Evolutionary conservation across 2,329 filamentous ascomycete species (phyloP).

Genomic region (Pyrenochaeta sp.): DNA sequence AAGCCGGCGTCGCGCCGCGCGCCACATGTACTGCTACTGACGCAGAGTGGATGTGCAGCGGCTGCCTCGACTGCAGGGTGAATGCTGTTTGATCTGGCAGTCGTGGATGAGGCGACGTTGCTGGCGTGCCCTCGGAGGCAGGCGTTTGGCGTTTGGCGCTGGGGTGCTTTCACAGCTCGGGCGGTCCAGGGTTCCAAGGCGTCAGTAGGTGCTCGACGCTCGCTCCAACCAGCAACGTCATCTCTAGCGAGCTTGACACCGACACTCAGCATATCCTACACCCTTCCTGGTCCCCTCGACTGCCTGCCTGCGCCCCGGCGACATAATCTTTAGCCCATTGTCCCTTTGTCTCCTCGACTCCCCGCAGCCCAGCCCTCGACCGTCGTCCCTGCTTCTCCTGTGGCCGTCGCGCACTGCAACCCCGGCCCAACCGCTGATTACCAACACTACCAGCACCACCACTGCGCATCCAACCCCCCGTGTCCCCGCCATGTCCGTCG

Average conservation of each 20-base stretch:
- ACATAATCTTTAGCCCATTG: slow-evolving; percentile 8
- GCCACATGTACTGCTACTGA: no score
- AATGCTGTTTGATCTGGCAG: no score
- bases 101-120: no score
- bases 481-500: slow-evolving; percentile 80
- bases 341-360: slow-evolving; percentile 1
- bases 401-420: slow-evolving; percentile 22
- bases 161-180: not conserved
- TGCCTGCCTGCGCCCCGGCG: slow-evolving; percentile 13
- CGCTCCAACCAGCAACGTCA: slow-evolving; percentile 19
- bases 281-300: slow-evolving; percentile 6
- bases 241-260: slow-evolving; percentile 15
- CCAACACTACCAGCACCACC: slow-evolving; percentile 33
- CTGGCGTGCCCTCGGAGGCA: no score
- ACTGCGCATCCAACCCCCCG: slow-evolving; percentile 16
- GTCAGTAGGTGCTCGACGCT: slow-evolving; percentile 17
- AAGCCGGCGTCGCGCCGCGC: slow-evolving; percentile 3
- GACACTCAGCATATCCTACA: slow-evolving; percentile 6
- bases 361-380: slow-evolving; percentile 2
- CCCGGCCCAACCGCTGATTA: slow-evolving; percentile 33
- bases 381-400: slow-evolving; percentile 12
- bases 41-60: no score
- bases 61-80: no score
- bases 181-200: slow-evolving; percentile 15
- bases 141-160: no score